Conservation (phyloP, 202 grass and related monocot species). For the Carex arenaria region DNA sequence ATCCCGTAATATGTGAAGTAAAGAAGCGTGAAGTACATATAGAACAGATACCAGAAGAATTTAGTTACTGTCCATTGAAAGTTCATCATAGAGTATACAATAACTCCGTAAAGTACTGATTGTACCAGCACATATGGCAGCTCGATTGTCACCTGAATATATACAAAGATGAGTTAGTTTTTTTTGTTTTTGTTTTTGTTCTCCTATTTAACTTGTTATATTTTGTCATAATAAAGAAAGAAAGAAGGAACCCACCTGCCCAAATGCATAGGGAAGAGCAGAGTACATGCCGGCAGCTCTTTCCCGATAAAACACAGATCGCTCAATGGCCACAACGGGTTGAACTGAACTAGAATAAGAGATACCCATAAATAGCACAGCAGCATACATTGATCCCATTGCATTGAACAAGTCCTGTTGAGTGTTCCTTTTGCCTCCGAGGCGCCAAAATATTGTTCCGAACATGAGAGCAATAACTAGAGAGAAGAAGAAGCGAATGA, state of each 20-base stretch:
- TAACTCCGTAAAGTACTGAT: slow-evolving; percentile 40
- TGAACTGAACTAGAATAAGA: too few species aligned
- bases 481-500: slow-evolving; percentile 48
- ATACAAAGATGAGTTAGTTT: background rate
- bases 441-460: slow-evolving; percentile 51
- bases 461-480: slow-evolving; percentile 40
- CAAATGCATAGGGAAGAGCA: slow-evolving; percentile 44
- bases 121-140: slow-evolving; percentile 53
- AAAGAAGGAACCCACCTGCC: slow-evolving; percentile 18
- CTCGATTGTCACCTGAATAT: slow-evolving; percentile 44
- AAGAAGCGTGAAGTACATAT: slow-evolving; percentile 72
- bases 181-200: too few species aligned
- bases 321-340: too few species aligned
- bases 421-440: slow-evolving; percentile 27
- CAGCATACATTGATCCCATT: too few species aligned
- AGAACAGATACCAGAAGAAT: slow-evolving; percentile 67
- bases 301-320: too few species aligned
- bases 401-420: too few species aligned
- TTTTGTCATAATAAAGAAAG: background rate
- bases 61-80: slow-evolving; percentile 51
- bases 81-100: slow-evolving; percentile 63
- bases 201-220: background rate
- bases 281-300: too few species aligned
- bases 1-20: slow-evolving; percentile 73
- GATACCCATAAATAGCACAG: too few species aligned